Conservation (phyloP, 352 stramenopile genomes). For the Globisporangium camurandrum region DNA sequence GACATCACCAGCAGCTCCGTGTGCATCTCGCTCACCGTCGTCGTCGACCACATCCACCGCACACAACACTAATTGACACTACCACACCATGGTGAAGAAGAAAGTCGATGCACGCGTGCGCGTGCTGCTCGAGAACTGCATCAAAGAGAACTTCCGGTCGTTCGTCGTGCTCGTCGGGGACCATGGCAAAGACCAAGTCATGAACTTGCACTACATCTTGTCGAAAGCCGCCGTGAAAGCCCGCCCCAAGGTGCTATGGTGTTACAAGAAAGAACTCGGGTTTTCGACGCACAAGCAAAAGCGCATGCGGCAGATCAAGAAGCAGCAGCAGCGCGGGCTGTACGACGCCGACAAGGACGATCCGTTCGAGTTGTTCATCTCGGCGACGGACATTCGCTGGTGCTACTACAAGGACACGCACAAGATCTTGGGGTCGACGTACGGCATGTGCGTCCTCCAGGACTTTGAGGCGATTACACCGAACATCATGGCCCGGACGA, state of each 20-base stretch:
- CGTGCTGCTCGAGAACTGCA: slow-evolving; percentile 96
- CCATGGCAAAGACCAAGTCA: slow-evolving; percentile 98
- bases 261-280: slow-evolving; percentile 99
- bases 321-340: slow-evolving; percentile 89
- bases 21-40: neutral
- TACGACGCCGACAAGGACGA: slow-evolving; percentile 91
- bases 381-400: slow-evolving; percentile 97
- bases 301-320: slow-evolving; percentile 93
- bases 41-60: neutral
- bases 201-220: slow-evolving; percentile 99
- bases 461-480: slow-evolving; percentile 99
- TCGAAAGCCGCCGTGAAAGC: slow-evolving; percentile 92
- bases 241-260: slow-evolving; percentile 97
- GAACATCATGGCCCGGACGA: slow-evolving; percentile 98
- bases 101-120: slow-evolving; percentile 97
- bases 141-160: slow-evolving; percentile 94
- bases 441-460: slow-evolving; percentile 98
- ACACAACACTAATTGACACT: neutral
- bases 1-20: neutral
- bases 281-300: slow-evolving; percentile 98
- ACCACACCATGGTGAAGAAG: slow-evolving; percentile 94
- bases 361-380: slow-evolving; percentile 99
- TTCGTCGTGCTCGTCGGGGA: slow-evolving; percentile 98
- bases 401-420: slow-evolving; percentile 99
- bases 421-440: slow-evolving; percentile 97